Percentiles rank a stretch among this genome's conserved stretches.
Evolutionary conservation across 345 rosid species (phyloP).

Genomic region (Ailanthus altissimus): DNA sequence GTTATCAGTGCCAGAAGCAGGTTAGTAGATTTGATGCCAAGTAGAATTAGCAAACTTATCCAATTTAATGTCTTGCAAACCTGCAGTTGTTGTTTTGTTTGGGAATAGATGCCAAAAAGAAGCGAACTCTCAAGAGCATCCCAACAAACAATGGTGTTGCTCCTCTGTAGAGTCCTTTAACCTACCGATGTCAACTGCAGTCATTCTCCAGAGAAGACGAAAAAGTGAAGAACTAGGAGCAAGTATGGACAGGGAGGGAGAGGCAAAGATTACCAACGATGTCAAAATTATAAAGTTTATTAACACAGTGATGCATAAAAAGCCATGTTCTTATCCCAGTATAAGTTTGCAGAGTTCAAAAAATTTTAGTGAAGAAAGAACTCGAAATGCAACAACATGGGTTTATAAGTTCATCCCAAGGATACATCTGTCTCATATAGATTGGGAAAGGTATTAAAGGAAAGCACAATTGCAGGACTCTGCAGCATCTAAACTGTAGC

Average conservation of each 20-base stretch:
- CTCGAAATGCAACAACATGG: not conserved
- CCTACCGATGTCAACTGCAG: conserved; percentile 43
- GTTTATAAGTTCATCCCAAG: not conserved
- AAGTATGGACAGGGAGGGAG: not conserved
- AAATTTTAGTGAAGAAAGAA: not conserved
- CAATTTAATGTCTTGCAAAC: conserved; percentile 33
- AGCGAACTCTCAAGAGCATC: conserved; percentile 90
- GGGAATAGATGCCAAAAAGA: conserved; percentile 90
- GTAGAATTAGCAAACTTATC: conserved; percentile 17
- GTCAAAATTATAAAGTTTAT: not conserved
- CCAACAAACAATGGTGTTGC: conserved; percentile 90
- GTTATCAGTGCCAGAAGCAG: not conserved
- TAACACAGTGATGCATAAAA: not conserved
- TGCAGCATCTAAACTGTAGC: not conserved
- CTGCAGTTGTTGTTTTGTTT: conserved; percentile 79
- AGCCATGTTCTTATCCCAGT: not conserved
- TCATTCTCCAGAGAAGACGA: not conserved
- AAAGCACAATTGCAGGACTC: not conserved
- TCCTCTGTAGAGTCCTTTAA: conserved; percentile 87
- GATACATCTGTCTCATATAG: not conserved
- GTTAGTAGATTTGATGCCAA: not conserved
- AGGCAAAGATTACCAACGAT: not conserved
- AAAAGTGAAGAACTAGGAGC: not conserved
- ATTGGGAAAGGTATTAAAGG: not conserved
- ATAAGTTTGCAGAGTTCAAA: not conserved